Evolutionary conservation across 441 rosid species (phyloP).

Genomic region (Kokia cookei): DNA sequence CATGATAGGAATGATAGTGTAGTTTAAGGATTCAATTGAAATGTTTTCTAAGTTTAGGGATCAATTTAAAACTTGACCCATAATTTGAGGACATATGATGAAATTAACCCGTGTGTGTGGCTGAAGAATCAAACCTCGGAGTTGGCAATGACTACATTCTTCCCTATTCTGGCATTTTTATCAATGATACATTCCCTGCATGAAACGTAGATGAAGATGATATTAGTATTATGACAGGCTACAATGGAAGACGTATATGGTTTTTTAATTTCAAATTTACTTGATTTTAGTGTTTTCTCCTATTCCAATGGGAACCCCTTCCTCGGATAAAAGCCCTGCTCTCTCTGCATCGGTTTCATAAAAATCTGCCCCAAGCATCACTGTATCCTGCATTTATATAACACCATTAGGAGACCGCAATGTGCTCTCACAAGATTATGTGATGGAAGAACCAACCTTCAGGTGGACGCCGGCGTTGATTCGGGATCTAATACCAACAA

Average conservation of each 20-base stretch:
- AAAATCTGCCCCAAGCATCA: slow-evolving; percentile 91
- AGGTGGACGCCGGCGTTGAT: slow-evolving; percentile 65
- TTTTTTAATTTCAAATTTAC: slow-evolving; percentile 19
- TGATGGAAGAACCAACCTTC: slow-evolving; percentile 36
- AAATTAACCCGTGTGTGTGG: neutral
- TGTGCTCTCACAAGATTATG: neutral
- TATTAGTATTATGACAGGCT: neutral
- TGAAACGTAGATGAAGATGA: neutral
- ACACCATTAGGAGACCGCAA: neutral
- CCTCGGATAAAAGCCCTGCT: slow-evolving; percentile 29
- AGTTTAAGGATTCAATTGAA: neutral
- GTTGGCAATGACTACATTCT: slow-evolving; percentile 77
- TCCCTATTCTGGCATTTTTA: slow-evolving; percentile 91
- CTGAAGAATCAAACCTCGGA: slow-evolving; percentile 34
- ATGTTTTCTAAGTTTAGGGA: neutral
- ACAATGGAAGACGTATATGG: neutral
- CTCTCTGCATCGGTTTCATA: slow-evolving; percentile 81
- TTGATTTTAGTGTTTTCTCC: slow-evolving; percentile 84
- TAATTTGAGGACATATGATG: neutral
- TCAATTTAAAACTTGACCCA: neutral
- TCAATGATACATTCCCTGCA: slow-evolving; percentile 88
- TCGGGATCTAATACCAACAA: slow-evolving; percentile 80
- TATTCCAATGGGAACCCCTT: slow-evolving; percentile 68
- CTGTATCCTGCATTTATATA: slow-evolving; percentile 54
- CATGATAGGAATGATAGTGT: too few species aligned